A percentile compares a stretch with the other conserved stretches of the same genome.
Conservation (phyloP, 768 basidiomycete species). For the Mycena amicta region DNA sequence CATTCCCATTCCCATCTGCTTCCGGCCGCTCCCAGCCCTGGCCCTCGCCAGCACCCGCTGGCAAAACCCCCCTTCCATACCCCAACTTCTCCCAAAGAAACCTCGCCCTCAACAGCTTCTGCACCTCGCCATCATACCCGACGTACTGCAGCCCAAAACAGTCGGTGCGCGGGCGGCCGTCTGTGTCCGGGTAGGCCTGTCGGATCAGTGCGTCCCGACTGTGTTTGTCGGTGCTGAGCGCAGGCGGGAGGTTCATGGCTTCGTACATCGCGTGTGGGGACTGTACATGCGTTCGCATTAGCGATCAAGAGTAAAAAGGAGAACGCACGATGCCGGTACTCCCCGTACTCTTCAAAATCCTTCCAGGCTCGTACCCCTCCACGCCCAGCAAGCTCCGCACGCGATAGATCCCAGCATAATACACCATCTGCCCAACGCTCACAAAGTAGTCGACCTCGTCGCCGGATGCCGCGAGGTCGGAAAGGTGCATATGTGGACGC, state of each 20-base stretch:
- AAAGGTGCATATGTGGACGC: neutral
- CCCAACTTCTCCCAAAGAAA: too few species aligned
- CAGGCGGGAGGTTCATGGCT: neutral
- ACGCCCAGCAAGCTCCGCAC: neutral
- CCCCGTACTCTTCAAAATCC: neutral
- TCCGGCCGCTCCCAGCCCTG: too few species aligned
- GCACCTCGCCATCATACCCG: neutral
- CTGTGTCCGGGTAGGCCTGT: neutral
- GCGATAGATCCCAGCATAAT: neutral
- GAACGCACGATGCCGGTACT: too few species aligned
- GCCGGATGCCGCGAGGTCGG: neutral
- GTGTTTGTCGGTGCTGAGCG: too few species aligned
- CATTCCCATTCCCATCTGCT: too few species aligned
- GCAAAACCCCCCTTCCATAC: too few species aligned
- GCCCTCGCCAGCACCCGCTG: too few species aligned
- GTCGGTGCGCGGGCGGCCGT: neutral
- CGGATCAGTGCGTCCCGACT: neutral
- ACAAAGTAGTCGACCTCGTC: conserved; percentile 1
- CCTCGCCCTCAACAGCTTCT: neutral
- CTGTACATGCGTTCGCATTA: too few species aligned
- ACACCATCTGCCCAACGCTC: neutral
- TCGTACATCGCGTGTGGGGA: neutral
- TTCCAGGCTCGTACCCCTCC: neutral
- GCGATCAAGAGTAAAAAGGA: too few species aligned
- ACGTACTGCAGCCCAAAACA: neutral